Evolutionary conservation across 108 stramenopile genomes (phyloP).

Genomic region (Nannochloropsis salina): DNA sequence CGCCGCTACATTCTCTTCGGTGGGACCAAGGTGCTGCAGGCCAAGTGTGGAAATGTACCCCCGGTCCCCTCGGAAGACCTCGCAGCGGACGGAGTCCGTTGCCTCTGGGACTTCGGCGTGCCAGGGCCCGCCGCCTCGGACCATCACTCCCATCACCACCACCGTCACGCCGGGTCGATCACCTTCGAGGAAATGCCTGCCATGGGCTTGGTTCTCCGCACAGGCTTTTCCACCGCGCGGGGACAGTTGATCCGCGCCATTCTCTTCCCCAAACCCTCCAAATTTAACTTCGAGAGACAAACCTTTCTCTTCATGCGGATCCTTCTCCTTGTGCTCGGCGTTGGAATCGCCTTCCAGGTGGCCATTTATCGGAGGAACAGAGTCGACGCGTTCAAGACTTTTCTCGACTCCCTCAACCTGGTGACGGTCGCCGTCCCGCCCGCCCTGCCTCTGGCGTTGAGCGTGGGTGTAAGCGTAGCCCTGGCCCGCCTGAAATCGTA

Average conservation of each 20-base stretch:
- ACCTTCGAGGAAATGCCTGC: constrained; percentile 8
- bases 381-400: background rate
- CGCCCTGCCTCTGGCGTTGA: constrained; percentile 6
- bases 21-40: constrained; percentile 6
- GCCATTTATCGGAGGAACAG: background rate
- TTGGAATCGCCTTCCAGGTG: constrained; percentile 13
- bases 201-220: constrained; percentile 16
- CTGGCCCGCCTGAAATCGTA: background rate
- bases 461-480: background rate
- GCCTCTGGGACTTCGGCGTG: background rate
- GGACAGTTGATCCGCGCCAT: constrained; percentile 16
- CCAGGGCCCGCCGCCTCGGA: background rate
- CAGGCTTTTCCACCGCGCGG: constrained; percentile 10
- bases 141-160: background rate
- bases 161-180: background rate
- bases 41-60: background rate
- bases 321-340: background rate
- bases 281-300: constrained; percentile 16
- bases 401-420: constrained; percentile 5
- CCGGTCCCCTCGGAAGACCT: background rate
- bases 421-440: background rate
- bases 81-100: background rate
- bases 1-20: background rate
- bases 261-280: background rate
- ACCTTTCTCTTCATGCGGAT: background rate